Base-by-base conservation (phyloP, 345 rosid genomes). In the Acer yangbiense region DNA sequence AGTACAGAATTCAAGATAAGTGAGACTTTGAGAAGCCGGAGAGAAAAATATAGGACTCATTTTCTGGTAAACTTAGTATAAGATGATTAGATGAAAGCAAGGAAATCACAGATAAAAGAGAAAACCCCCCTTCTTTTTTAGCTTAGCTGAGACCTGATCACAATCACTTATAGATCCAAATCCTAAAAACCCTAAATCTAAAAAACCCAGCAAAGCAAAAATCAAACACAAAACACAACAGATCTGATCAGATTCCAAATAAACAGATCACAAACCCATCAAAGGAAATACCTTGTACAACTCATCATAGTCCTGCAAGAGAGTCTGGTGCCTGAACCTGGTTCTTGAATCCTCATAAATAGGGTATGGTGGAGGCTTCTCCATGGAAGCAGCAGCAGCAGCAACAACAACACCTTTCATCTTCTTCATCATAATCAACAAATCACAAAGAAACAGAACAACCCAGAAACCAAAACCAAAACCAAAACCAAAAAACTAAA, bases 251-350 rank as follows among this genome's bases (percentile, higher is more conserved):
- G 73, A 82, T 68, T 65, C 67, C 58, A 63, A 8, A 50, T 64
- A 80, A 83, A n/a, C 9, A 84, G 75, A 57, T 46, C 32, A n/a
- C 75, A 79, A 66, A 39, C 48, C 55, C 18, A 75, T 74, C n/a
- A 60, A 74, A 77, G 60, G 25, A 9, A 54, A 76, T 78, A 93
- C 98, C 93, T 83, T 85, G 13, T 18, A 65, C 64, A 91, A 80
- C 29, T 89, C 89, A 25, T 81, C 83, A 76, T 78, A 91, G 79
- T 88, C 89, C 81, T 91, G 89, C 90, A 83, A 18, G 70, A 91
- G 91, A 66, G 79, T 82, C 76, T 84, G 91, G 78, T 85, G 89
- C 82, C 82, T 91, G 69, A 86, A 65, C 71, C 82, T 80, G 55
- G 79, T 74, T 80, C 83, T 89, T 25, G 85, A 83, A 75, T 84